These are phyloP conservation scores for Venturia nashicola DNA, from an alignment of 2,329 filamentous ascomycete species.

Conservation along the genomic window DNA sequence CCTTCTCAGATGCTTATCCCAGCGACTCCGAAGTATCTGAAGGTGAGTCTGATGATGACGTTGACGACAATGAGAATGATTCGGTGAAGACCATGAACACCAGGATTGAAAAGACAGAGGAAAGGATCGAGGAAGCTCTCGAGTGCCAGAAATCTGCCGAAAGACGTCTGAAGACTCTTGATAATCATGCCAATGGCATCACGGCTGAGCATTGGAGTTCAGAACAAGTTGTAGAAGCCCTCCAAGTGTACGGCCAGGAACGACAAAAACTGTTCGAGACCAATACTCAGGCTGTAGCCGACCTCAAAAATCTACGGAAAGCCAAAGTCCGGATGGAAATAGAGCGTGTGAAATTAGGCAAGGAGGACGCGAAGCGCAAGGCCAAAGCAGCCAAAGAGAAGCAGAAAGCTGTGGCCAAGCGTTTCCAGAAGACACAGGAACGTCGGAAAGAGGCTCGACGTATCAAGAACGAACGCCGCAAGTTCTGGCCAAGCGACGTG, in stretches of 20 bases:
- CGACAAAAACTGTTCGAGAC: conserved; percentile 17
- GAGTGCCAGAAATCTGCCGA: conserved; percentile 17
- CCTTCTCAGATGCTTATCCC: conserved; percentile 43
- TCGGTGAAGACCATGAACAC: conserved; percentile 27
- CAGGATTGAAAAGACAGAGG: conserved; percentile 10
- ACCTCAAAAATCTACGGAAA: conserved; percentile 17
- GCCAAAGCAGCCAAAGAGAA: conserved; percentile 17
- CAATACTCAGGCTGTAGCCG: conserved; percentile 16
- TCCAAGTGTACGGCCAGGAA: conserved; percentile 22
- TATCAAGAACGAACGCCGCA: conserved; percentile 20
- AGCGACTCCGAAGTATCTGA: conserved; percentile 29
- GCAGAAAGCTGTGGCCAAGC: conserved; percentile 15
- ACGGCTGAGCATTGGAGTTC: conserved; percentile 15
- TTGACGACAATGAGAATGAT: conserved; percentile 31
- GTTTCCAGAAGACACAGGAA: conserved; percentile 11
- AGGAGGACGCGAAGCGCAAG: conserved; percentile 17
- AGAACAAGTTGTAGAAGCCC: conserved; percentile 21
- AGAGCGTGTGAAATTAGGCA: conserved; percentile 16
- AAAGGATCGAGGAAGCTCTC: conserved; percentile 13
- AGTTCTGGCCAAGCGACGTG: conserved; percentile 26
- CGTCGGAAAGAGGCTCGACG: conserved; percentile 10
- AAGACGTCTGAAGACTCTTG: conserved; percentile 19
- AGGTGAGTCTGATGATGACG: conserved; percentile 20
- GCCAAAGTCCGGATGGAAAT: conserved; percentile 17
- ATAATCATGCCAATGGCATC: conserved; percentile 23